Base-by-base conservation (phyloP, 2,329 filamentous ascomycete species). In the Amesomyces nigricolor region DNA sequence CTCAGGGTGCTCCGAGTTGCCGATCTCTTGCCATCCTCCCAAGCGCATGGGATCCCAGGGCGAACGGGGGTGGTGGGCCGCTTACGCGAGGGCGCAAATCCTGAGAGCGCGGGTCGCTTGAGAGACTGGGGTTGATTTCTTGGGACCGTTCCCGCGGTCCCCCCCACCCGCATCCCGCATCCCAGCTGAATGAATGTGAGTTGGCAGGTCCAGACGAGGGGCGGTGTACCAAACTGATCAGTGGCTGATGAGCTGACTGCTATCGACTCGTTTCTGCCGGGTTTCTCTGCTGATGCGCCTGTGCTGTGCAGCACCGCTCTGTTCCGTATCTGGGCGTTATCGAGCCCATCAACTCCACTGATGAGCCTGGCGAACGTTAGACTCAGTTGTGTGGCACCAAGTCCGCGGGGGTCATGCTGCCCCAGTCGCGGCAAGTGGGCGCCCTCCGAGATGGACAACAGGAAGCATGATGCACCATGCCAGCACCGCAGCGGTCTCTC, bases 81-180 rank as follows among this genome's bases (percentile, higher is more conserved):
- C 48, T 43, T 39, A 54, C 53, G 56, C 50, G 38, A 58, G 59
- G 50, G 17, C 47, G 47, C 49, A 46, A 51, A 61, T 56, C 57
- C 53, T 61, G 54, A 57, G 54, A 56, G 57, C 9, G 59, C 53
- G 54, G 46, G 57, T 52, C 51, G 32, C 40, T n/a, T 49, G 53
- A 26, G 47, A 51, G 52, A 40, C 49, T 50, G 48, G 50, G 37
- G 51, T 37, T 37, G 45, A 46, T 45, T 47, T 29, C 19, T 38
- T 48, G 37, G 30, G 16, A 55, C 32, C 9, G 8, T 35, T 53
- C 45, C 58, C 22, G 55, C 32, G 32, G 8, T 35, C 51, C 45
- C 58, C 54, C 37, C 54, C 45, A 19, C 37, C 54, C 48, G 19
- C 46, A 51, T 48, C 55, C 55, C 42, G 40, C 42, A 40, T 47